Base-by-base conservation (phyloP, 106 monocot species). In the Ottelia alismoides region DNA sequence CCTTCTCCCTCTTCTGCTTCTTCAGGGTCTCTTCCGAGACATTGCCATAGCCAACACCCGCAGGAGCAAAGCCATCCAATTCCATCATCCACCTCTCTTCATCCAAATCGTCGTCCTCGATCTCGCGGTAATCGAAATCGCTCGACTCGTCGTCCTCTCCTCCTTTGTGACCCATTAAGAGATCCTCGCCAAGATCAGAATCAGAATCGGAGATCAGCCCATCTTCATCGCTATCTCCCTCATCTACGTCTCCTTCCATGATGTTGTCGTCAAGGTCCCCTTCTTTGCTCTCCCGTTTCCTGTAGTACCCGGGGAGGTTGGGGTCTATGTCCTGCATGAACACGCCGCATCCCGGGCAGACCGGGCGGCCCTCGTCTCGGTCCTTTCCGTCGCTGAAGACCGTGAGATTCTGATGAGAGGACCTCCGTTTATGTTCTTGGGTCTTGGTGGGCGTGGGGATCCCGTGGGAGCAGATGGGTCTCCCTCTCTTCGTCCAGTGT, bases 321-420 rank as follows among this genome's bases (percentile, higher is more conserved):
- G 82, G 77, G 70, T 98, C 63, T 2, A 47, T 25, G 27, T 86
- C 79, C 62, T 98, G 98, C 98, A 98, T 85, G 74, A 82, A 82
- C 45, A 98, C 74, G 9, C 98, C 98, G 60, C 98, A 98, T 0
- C 98, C 98, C 5, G 90, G 82, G 60, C 98, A 98, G 27, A 83
- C 69, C 46, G 58, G 68, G 56, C 66, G 74, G 26, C 30, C 57
- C 31, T 72, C 74, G 52, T 82, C 85, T 16, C 65, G 61, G n/a
- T 80, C 79, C 49, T 66, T 65, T 0, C 98, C 98, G 30, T 89
- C 76, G 70, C 85, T 90, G 62, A 90, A 78, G 6, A 75, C 12
- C 14, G 69, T 65, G 3, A 20, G 3, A 6, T 60, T 60, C 35
- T 22, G 28, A 14, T 24, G 7, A 11, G 5, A 3, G 1, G 24